Conservation (phyloP, 2,329 filamentous ascomycete genomes). For the Huntiella abstrusa region DNA sequence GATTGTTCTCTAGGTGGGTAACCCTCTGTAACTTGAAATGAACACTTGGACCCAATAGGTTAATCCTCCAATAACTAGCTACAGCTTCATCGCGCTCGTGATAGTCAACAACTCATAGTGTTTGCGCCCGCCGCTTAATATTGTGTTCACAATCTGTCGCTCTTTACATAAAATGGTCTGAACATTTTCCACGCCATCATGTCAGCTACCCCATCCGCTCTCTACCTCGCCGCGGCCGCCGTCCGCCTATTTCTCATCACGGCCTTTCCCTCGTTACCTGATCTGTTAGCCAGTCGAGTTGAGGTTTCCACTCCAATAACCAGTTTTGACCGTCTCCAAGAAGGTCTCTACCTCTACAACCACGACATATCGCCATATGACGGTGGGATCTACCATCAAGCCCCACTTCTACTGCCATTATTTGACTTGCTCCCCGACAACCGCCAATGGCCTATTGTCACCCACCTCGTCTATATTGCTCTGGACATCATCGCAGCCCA, state of each 20-base stretch:
- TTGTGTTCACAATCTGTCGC: too few species aligned
- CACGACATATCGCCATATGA: constrained; percentile 96
- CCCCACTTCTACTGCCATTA: constrained; percentile 74
- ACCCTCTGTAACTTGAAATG: background rate
- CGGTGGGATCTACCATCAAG: constrained; percentile 67
- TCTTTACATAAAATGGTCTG: constrained; percentile 10
- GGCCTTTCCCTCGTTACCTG: constrained; percentile 64
- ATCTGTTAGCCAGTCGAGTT: constrained; percentile 73
- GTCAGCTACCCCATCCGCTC: constrained; percentile 15
- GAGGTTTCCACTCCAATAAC: constrained; percentile 94
- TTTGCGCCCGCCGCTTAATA: background rate
- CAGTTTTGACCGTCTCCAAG: constrained; percentile 95
- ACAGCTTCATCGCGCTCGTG: too few species aligned
- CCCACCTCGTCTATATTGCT: constrained; percentile 59
- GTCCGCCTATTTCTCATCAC: constrained; percentile 65
- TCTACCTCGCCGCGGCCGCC: constrained; percentile 59
- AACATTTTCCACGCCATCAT: constrained; percentile 8
- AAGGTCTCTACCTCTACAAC: constrained; percentile 88
- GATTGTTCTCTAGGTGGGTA: background rate
- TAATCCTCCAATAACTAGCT: too few species aligned
- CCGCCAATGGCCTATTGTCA: constrained; percentile 47
- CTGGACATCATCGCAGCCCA: constrained; percentile 70
- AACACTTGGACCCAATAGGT: too few species aligned
- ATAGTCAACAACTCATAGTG: too few species aligned
- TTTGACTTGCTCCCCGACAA: constrained; percentile 73